Evolutionary conservation across 2,329 filamentous ascomycete genomes (phyloP).

Genomic region (Harringtonia lauricola): DNA sequence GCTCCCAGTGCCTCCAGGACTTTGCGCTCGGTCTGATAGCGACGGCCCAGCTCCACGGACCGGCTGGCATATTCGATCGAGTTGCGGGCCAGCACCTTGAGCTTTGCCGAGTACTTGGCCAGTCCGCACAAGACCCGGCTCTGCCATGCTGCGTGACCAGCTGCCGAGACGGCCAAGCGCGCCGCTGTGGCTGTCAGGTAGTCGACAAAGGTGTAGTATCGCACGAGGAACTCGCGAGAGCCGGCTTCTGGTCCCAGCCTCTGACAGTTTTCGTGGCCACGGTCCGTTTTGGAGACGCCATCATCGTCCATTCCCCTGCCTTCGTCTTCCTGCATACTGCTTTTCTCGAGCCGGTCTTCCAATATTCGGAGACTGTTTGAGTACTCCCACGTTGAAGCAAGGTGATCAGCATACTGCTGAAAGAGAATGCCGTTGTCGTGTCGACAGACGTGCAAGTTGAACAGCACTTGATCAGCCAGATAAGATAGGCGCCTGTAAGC

Average conservation of each 20-base stretch:
- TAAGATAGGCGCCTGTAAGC: neutral
- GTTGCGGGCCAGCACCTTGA: constrained; percentile 4
- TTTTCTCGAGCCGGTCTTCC: constrained; percentile 1
- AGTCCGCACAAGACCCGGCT: constrained; percentile 1
- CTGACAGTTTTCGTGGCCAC: too few relatives aligned
- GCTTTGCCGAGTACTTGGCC: constrained; percentile 4
- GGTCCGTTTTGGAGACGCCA: too few relatives aligned
- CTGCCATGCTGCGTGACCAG: constrained; percentile 1
- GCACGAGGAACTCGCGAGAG: constrained; percentile 1
- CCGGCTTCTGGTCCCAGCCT: neutral
- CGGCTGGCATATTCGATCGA: constrained; percentile 1
- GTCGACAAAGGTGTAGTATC: constrained; percentile 4
- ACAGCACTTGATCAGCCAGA: constrained; percentile 3
- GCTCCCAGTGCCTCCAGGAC: constrained; percentile 1
- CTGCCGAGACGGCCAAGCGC: neutral
- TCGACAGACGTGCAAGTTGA: constrained; percentile 3
- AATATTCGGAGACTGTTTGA: constrained; percentile 1
- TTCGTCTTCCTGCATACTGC: neutral
- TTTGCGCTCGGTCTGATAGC: neutral
- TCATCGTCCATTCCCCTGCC: too few relatives aligned
- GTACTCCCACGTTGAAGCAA: constrained; percentile 1
- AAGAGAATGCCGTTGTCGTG: constrained; percentile 2
- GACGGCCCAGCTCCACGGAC: neutral
- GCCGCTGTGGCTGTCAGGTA: constrained; percentile 2
- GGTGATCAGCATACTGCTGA: neutral